Evolutionary conservation across 2,329 filamentous ascomycete genomes (phyloP), one percentile per base, ranked within the genome.

Genomic region (Colletotrichum tofieldiae): DNA sequence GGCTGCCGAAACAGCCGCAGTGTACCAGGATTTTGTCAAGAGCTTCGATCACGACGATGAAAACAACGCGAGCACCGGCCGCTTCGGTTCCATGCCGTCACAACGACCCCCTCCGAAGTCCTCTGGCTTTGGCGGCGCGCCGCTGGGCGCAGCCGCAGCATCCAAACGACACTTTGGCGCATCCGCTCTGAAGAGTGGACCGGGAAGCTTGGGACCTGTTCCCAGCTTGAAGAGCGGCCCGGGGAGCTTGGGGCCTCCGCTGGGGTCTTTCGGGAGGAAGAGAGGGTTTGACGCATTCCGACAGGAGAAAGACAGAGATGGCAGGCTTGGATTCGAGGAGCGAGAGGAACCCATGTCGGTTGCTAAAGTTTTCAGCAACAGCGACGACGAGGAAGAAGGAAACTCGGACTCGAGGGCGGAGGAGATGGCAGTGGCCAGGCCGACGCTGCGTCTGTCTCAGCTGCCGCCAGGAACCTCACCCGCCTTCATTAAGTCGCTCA

Each of bases 11-110:
- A 97, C 94, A 8, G 94, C 93, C 29, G 94, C 94, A 32, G 94
- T 95, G 0, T 93, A 95, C 81, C 91, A 94, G 76, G 94, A 96
- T 75, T 98, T 98, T 76, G 90, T 96, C 68, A 96, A 96, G 82
- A 94, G 89, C 67, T 93, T 94, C 77, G 91, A 91, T 55, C 86
- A 88, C 73, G 90, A 92, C 47, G 88, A 89, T 35, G 85, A 87
- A 51, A 85, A 87, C 54, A 81, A 85, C 71, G 79, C 83, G 32
- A 78, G 77, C 47, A 72, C 74, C 58, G 67, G 68, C 39, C 45
- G 71, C 65, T 67, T 71, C 26, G 67, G 67, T 64, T 65, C 71
- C 18, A 61, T 69, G 23, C 62, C 62, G 20, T 49, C 73, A 32
- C 49, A 70, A 59, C 32, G 66, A 12, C 49, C 58, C 41, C 47